Evolutionary conservation across 1,139 yeast genomes (phyloP), one percentile per base, ranked within the genome.

Genomic region (Eremothecium sinecaudum): DNA sequence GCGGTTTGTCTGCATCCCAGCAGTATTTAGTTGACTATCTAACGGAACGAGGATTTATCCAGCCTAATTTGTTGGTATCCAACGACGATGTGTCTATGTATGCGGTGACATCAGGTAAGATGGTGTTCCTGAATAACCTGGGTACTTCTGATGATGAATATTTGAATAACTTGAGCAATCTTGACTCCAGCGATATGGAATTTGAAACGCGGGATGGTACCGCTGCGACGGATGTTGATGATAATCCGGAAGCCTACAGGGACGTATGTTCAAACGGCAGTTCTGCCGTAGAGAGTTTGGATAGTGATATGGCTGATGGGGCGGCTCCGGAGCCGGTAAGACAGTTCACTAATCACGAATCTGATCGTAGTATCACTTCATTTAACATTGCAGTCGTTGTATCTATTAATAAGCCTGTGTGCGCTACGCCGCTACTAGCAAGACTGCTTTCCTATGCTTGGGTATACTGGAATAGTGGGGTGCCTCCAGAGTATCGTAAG

Each of bases 391-490:
- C 57, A 5, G 42, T 53, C 5, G 45, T 59, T 7, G 21, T 61
- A 4, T 46, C 59, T 4, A 24, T 59, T 0, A 41, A 46, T 17
- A 50, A 46, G 24, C 49, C 53, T 13, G 46, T 50, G 4, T 35
- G 45, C 6, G 38, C 58, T 4, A 40, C 59, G 3, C 44, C 43
- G 8, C 38, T 62, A 13, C 44, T 49, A 21, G 36, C 59, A 0
- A 57, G 57, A 33, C 38, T 62, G 15, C 54, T 52, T 25, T 48
- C 63, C 2, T 44, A 49, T 11, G 51, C 54, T 3, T 50, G 57
- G 19, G 61, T 72, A 2, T 54, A 66, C 39, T 75, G 81, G 81
- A 74, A 75, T 5, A 60, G 64, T 23, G 73, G 74, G 7, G 73
- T 73, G 18, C 72, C 74, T 1, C 69, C 69, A 5, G 41, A 52